Evolutionary conservation across 2,329 filamentous ascomycete species (phyloP).

Genomic region (Exophiala calicioides): DNA sequence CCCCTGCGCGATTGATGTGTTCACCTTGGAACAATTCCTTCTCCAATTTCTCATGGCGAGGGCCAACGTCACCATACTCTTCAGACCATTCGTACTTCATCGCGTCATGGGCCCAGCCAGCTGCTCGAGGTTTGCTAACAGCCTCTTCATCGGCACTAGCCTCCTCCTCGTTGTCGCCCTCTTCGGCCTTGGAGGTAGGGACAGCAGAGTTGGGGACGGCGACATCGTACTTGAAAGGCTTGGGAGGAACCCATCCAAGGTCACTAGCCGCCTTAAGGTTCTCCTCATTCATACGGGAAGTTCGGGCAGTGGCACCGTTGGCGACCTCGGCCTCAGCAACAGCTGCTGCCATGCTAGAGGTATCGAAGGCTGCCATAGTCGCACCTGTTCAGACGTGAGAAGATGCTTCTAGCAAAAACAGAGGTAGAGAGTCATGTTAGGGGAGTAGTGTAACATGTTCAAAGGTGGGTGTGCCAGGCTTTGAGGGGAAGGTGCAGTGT

Average conservation of each 20-base stretch:
- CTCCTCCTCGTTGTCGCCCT: slow-evolving; percentile 6
- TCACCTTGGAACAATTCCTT: slow-evolving; percentile 67
- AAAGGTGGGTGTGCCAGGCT: no score
- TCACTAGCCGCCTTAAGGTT: slow-evolving; percentile 13
- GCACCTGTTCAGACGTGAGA: background rate
- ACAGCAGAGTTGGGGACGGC: slow-evolving; percentile 6
- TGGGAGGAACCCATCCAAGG: slow-evolving; percentile 23
- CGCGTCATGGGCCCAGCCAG: slow-evolving; percentile 62
- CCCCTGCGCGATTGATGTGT: slow-evolving; percentile 55
- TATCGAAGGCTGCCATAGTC: slow-evolving; percentile 17
- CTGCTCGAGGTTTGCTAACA: slow-evolving; percentile 9
- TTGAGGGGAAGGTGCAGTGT: no score
- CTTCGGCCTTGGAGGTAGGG: slow-evolving; percentile 4
- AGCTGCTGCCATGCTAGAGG: slow-evolving; percentile 12
- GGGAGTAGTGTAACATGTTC: no score
- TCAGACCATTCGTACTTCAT: slow-evolving; percentile 79
- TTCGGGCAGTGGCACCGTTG: slow-evolving; percentile 6
- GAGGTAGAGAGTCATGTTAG: no score
- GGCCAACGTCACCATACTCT: slow-evolving; percentile 82
- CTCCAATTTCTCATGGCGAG: slow-evolving; percentile 70
- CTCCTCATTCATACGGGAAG: slow-evolving; percentile 12
- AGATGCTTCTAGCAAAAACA: no score
- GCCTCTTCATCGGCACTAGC: background rate
- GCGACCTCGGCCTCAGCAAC: slow-evolving; percentile 8
- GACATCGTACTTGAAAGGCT: slow-evolving; percentile 21